Evolutionary conservation across 495 filamentous ascomycete genomes (phyloP).

Genomic region (Stereocaulon alpinum): DNA sequence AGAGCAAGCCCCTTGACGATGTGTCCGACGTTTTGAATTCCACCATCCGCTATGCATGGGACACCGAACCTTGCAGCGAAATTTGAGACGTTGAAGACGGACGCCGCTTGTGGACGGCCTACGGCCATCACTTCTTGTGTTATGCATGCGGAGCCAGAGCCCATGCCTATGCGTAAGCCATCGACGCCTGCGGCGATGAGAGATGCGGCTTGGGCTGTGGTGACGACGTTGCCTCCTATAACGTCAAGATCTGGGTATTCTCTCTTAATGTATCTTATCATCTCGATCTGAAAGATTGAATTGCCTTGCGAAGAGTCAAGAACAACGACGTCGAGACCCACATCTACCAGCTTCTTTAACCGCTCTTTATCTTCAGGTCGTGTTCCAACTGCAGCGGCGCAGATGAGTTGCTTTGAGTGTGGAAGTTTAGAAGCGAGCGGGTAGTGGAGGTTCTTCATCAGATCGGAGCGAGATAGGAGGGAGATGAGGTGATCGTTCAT

Average conservation of each 20-base stretch:
- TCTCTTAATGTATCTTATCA: slow-evolving; percentile 91
- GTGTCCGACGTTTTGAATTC: slow-evolving; percentile 96
- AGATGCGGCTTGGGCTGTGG: slow-evolving; percentile 81
- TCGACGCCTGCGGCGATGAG: slow-evolving; percentile 93
- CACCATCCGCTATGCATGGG: slow-evolving; percentile 95
- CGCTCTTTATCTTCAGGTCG: slow-evolving; percentile 81
- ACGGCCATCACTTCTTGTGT: slow-evolving; percentile 99
- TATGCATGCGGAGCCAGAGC: slow-evolving; percentile 94
- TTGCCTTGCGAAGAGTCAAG: slow-evolving; percentile 96
- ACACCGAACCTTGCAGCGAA: slow-evolving; percentile 93
- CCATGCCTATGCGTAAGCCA: slow-evolving; percentile 97
- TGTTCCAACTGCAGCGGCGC: slow-evolving; percentile 90
- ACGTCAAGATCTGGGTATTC: slow-evolving; percentile 80
- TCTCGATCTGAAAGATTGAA: slow-evolving; percentile 91
- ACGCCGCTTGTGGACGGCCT: slow-evolving; percentile 84
- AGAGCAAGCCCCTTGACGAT: slow-evolving; percentile 96
- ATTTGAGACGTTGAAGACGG: slow-evolving; percentile 75
- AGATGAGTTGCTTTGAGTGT: slow-evolving; percentile 94
- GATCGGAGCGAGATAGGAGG: slow-evolving; percentile 89
- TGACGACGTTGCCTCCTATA: slow-evolving; percentile 97
- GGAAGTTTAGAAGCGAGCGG: slow-evolving; percentile 94
- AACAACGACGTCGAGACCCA: slow-evolving; percentile 89
- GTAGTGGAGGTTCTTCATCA: slow-evolving; percentile 98
- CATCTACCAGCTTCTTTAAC: slow-evolving; percentile 81
- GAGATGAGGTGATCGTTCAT: slow-evolving; percentile 73